Evolutionary conservation across 495 filamentous ascomycete species (phyloP).

Genomic region (Podospora bellae-mahoneyi): DNA sequence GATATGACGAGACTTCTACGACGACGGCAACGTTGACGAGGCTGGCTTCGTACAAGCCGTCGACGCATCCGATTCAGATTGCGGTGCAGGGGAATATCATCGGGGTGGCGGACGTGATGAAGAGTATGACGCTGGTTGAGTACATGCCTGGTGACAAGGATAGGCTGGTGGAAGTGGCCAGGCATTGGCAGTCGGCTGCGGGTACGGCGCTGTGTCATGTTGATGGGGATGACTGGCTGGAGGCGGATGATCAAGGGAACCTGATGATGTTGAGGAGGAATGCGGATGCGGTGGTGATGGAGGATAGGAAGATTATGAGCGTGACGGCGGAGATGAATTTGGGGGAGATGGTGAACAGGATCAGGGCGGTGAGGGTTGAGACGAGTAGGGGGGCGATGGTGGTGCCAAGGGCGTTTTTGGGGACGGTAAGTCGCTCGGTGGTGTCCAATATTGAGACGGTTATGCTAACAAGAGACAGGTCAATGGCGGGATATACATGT

Average conservation of each 20-base stretch:
- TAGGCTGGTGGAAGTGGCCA: constrained; percentile 65
- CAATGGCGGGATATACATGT: constrained; percentile 89
- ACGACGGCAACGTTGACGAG: constrained; percentile 57
- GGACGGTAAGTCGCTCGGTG: constrained; percentile 61
- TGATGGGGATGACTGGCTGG: constrained; percentile 69
- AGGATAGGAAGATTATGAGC: constrained; percentile 68
- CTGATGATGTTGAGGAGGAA: constrained; percentile 74
- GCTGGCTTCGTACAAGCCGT: constrained; percentile 69
- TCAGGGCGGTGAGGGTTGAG: constrained; percentile 56
- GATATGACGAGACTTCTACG: constrained; percentile 48
- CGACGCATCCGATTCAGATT: constrained; percentile 84
- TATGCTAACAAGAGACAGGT: constrained; percentile 52
- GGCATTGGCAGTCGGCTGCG: constrained; percentile 81
- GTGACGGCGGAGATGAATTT: constrained; percentile 76
- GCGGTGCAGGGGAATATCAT: constrained; percentile 66
- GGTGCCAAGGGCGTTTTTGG: constrained; percentile 80
- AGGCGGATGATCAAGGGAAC: constrained; percentile 84
- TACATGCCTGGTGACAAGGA: constrained; percentile 52
- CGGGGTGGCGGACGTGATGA: constrained; percentile 90
- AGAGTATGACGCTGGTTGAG: constrained; percentile 75
- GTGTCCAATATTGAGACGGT: constrained; percentile 4
- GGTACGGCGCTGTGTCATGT: constrained; percentile 66
- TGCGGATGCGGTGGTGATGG: constrained; percentile 62
- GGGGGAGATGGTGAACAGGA: constrained; percentile 90
- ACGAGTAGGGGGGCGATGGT: constrained; percentile 59